Base-by-base conservation (phyloP, 768 basidiomycete species). In the Tulasnella calospora region DNA sequence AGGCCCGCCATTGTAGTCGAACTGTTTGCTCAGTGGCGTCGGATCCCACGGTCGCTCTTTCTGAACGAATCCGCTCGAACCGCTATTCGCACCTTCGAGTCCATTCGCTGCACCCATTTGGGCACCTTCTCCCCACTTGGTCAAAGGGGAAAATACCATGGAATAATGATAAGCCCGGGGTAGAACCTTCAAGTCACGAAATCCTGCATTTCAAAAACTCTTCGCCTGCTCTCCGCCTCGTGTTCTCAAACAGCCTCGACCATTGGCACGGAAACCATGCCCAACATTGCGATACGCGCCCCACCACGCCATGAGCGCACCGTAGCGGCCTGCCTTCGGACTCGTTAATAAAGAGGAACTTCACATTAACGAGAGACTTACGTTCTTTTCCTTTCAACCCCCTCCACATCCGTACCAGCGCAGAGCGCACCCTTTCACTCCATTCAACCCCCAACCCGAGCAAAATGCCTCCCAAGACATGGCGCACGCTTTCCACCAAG, bases 231-330 rank as follows among this genome's bases (percentile, higher is more conserved):
- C 33, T 7, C 33, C 12, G 17, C 61, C 61, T 67, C 61, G 61
- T 67, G 61, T 67, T 67, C 61, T n/a, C 30, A 67, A 67, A 67
- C 61, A 67, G 61, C 61, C 61, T 67, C 61, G 27, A 30, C 30
- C 61, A 67, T 67, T 67, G 61, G 61, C 61, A 67, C 61, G 61
- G 61, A 33, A 67, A 67, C 61, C 55, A 57, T 57, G 55, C 55
- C n/a, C 30, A 57, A 3, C 55, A 2, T 27, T 33, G n/a, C 30
- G 30, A 33, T 67, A 35, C 27, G 61, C 61, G 61, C 27, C 61
- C 6, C 61, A 67, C 61, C 61, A 35, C 33, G 61, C 61, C 9
- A 67, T 67, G 30, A 67, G 61, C 61, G 61, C 61, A 67, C 61
- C 61, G n/a, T 2, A 67, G 61, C 61, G 61, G 61, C 61, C 61